Base-by-base conservation (phyloP, 2,329 filamentous ascomycete genomes). In the Esteya vermicola region DNA sequence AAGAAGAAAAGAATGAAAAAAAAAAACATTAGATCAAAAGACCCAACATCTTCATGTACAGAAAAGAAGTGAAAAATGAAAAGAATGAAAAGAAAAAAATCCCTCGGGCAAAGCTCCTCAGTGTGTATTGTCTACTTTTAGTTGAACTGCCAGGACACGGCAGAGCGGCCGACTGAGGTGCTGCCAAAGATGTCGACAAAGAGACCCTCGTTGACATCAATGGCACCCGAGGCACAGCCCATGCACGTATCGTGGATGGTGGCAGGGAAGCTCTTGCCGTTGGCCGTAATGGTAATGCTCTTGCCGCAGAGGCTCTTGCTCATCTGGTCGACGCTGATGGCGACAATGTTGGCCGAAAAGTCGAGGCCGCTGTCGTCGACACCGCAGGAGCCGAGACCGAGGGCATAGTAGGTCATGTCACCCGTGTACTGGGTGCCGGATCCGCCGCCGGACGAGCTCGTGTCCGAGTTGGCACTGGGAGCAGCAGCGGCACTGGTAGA, bases 181-280 rank as follows among this genome's bases (percentile, higher is more conserved):
- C 23, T 52, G 41, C 59, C 65, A 37, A 61, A 68, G 40, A 82
- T 61, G 18, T 66, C 60, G n/a, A 51, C 47, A 58, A 77, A 81
- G 45, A 44, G 40, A 28, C 42, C 43, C 42, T 49, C 44, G 48
- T 47, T 50, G 32, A 49, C 46, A 51, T 85, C 81, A 36, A 85
- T 70, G 50, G 67, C 62, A 31, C 55, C 47, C 26, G 50, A 39
- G 36, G 38, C 52, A 57, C 84, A 91, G 50, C 78, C 78, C 60
- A 72, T 71, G 67, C 84, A 91, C 63, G 83, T 85, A 64, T 91
- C 84, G 39, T 69, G 70, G 45, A 88, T 72, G 4, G 51, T 68
- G 45, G 75, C 82, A 3, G 57, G 63, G 49, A 64, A 55, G 3
- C 66, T 67, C 56, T 71, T 70, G 39, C 47, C 81, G 37, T 68